Evolutionary conservation across 139 green algal genomes (phyloP).

Genomic region (Asterochloris sp.): DNA sequence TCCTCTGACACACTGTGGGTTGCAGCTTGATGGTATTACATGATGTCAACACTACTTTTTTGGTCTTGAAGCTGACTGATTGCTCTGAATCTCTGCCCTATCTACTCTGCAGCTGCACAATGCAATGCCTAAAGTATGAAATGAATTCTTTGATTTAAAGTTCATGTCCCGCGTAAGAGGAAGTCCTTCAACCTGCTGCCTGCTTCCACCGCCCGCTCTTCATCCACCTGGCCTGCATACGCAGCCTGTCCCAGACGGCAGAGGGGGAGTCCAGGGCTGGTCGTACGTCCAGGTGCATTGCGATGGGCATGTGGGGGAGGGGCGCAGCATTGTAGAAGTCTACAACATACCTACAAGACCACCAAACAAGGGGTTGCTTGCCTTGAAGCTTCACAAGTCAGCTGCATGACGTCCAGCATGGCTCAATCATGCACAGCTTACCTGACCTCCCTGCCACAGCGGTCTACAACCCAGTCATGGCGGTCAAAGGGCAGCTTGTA

Average conservation of each 20-base stretch:
- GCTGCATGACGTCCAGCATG: too few relatives aligned
- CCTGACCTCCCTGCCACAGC: conserved; percentile 74
- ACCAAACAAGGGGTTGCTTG: neutral
- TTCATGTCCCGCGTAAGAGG: too few relatives aligned
- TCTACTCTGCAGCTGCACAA: too few relatives aligned
- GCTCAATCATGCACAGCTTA: neutral
- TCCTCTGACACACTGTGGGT: conserved; percentile 18
- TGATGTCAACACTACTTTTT: too few relatives aligned
- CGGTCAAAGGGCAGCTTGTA: conserved; percentile 93
- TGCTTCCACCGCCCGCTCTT: conserved; percentile 35
- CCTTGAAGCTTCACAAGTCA: neutral
- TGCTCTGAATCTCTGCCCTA: too few relatives aligned
- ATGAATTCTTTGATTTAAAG: too few relatives aligned
- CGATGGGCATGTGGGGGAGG: conserved; percentile 53
- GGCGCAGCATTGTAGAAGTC: conserved; percentile 92
- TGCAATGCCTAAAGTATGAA: too few relatives aligned
- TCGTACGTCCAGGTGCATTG: conserved; percentile 89
- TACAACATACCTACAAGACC: conserved; percentile 78
- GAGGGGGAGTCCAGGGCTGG: conserved; percentile 76
- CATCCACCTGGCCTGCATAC: conserved; percentile 56
- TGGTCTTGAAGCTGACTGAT: too few relatives aligned
- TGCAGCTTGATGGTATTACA: too few relatives aligned
- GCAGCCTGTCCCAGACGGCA: conserved; percentile 60
- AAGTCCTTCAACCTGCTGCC: neutral
- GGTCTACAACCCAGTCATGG: conserved; percentile 94